These are phyloP conservation scores for Kuraishia capsulata DNA, from an alignment of 805 yeast species.

Conservation along the genomic window DNA sequence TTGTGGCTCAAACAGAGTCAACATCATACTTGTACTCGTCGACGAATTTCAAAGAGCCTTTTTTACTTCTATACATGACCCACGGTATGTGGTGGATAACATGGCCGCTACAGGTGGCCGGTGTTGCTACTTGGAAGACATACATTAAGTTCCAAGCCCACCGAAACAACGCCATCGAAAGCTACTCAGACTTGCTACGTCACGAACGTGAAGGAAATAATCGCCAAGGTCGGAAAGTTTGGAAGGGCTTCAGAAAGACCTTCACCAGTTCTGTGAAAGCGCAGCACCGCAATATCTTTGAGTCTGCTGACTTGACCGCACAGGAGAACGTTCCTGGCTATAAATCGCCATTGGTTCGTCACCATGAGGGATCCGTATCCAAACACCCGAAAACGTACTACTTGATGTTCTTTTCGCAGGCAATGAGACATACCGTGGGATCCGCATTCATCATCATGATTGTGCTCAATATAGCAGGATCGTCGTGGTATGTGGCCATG, in stretches of 20 bases:
- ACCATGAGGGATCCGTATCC: conserved; percentile 17
- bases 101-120: conserved; percentile 59
- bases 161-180: conserved; percentile 7
- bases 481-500: conserved; percentile 83
- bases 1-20: conserved; percentile 74
- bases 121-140: conserved; percentile 39
- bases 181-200: conserved; percentile 5
- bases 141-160: conserved; percentile 14
- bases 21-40: conserved; percentile 56
- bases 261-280: conserved; percentile 27
- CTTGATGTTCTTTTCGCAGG: conserved; percentile 31
- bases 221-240: conserved; percentile 9
- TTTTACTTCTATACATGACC: conserved; percentile 54
- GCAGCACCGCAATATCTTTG: conserved; percentile 32
- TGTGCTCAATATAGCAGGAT: conserved; percentile 66
- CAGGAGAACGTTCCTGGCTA: conserved; percentile 18
- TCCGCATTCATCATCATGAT: conserved; percentile 37
- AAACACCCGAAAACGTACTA: conserved; percentile 15
- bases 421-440: conserved; percentile 36
- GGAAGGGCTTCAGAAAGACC: conserved; percentile 22
- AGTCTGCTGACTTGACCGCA: conserved; percentile 25
- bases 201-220: conserved; percentile 5
- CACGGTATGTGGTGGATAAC: conserved; percentile 72
- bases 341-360: conserved; percentile 12
- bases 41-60: conserved; percentile 56